Evolutionary conservation across 495 filamentous ascomycete genomes (phyloP), one percentile per base, ranked within the genome.

Genomic region (Lasiosphaeria miniovina): DNA sequence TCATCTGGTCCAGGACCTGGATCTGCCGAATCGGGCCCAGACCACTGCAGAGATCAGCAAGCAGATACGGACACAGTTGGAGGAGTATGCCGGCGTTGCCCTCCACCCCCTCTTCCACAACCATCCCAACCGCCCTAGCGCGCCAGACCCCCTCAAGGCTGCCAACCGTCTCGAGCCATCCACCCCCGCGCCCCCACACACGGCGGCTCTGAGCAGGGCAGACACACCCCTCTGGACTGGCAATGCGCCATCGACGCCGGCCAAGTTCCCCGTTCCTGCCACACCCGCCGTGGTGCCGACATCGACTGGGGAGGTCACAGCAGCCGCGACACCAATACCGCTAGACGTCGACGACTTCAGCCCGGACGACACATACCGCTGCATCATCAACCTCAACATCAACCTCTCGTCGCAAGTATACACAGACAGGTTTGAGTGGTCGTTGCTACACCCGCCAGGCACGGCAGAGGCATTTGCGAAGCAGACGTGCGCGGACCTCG

Each of bases 391-490:
- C 52, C 82, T 99, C 31, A 96, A 89, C 71, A 91, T 99, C 66
- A 96, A 96, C 64, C 82, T 98, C 24, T 88, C 90, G 53, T 96
- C 96, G 61, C 86, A 89, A 57, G 85, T 98, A 15, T 98, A 96
- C 73, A 93, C 89, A 4, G 94, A 99, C 80, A 96, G 90, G 71
- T 98, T 99, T 64, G 94, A 99, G 70, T 99, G 94, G 94, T 97
- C 94, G 15, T 79, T 99, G 4, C 82, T 97, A 8, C 91, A 97
- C 68, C 91, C 92, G 4, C 87, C 90, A 1, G 92, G 95, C 12
- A 88, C 94, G 56, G 90, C 94, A 9, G 94, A 99, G 72, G 83
- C 86, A 43, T 98, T 98, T 72, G 95, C 94, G 49, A 89, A 90
- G 65, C 81, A 89, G 57, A 97, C 94, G 0, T 96, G 93, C 71